Base-by-base conservation (phyloP, 2,329 filamentous ascomycete genomes). In the Tothia fuscella region DNA sequence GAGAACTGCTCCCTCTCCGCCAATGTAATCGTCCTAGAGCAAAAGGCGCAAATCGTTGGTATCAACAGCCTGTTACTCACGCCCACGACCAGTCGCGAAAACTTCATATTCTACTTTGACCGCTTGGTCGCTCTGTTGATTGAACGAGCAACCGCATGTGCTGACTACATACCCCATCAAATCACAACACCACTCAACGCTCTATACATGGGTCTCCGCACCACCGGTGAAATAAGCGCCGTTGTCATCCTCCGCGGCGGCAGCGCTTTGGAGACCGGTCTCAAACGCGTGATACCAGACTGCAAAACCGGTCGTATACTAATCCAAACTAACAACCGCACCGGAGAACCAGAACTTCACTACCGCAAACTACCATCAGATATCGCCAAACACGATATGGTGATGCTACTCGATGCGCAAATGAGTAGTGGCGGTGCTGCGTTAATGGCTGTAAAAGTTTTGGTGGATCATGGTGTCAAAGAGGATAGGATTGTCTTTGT, bases 21-120 rank as follows among this genome's bases (percentile, higher is more conserved):
- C 1, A 84, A 82, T 49, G 82, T 93, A 26, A 67, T 82, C 4
- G 61, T 93, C 13, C 65, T 96, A 43, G 70, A 80, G 32, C 73
- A 83, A 47, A 93, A 83, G 1, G 74, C 79, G 6, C 91, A 98
- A 59, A 70, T 95, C 42, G 72, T 71, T 43, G 88, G 79, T 35
- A 94, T 98, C 74, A 88, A 85, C 57, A 95, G 88, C 0, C 82
- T 95, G 43, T 75, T 98, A 30, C 81, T 93, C 55, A 74, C 91
- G 51, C 80, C 83, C 14, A 72, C 78, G 36, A 89, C 86, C 0
- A 68, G 73, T 5, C 74, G 84, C 31, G 89, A 94, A 56, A 88
- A 96, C 52, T 96, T 95, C 57, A 85, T 94, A 47, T 96, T 96
- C 62, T 96, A 96, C 62, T 95, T 96, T 59, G 87, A 98, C 61